Evolutionary conservation across 2,329 filamentous ascomycete species (phyloP).

Genomic region (Didymella arachidicola): DNA sequence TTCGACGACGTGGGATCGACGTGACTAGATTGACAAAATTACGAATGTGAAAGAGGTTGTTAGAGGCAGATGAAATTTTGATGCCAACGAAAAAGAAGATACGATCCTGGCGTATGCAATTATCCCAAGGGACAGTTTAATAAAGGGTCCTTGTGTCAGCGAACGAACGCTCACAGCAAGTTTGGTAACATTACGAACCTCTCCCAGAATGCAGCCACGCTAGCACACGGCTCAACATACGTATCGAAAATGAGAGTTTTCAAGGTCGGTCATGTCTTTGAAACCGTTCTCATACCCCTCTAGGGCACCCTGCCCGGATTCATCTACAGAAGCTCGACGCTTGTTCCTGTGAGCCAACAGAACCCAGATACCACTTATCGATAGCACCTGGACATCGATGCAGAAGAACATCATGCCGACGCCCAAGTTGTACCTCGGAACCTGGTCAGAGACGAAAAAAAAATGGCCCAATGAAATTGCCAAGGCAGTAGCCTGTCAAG

Average conservation of each 20-base stretch:
- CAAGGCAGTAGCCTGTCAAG: neutral
- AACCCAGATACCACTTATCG: neutral
- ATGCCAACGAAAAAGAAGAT: neutral
- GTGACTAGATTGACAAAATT: neutral
- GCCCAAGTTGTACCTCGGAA: neutral
- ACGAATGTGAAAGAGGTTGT: neutral
- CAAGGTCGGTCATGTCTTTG: neutral
- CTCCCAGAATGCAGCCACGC: neutral
- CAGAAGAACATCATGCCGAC: neutral
- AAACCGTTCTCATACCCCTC: conserved; percentile 5
- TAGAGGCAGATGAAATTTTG: neutral
- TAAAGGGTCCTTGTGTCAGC: neutral
- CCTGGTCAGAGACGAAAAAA: neutral
- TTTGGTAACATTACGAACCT: neutral
- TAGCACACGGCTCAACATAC: neutral
- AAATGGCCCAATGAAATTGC: neutral
- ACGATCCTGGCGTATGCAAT: neutral
- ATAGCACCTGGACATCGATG: conserved; percentile 1
- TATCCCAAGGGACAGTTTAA: neutral
- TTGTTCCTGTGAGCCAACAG: neutral
- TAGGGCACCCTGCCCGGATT: neutral
- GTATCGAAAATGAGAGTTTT: conserved; percentile 1
- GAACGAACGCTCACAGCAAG: neutral
- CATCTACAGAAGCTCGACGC: neutral
- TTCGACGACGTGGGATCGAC: too few relatives aligned